phyloP scores from a whole-genome alignment of 345 rosid genomes.

The Salix exigua region DNA sequence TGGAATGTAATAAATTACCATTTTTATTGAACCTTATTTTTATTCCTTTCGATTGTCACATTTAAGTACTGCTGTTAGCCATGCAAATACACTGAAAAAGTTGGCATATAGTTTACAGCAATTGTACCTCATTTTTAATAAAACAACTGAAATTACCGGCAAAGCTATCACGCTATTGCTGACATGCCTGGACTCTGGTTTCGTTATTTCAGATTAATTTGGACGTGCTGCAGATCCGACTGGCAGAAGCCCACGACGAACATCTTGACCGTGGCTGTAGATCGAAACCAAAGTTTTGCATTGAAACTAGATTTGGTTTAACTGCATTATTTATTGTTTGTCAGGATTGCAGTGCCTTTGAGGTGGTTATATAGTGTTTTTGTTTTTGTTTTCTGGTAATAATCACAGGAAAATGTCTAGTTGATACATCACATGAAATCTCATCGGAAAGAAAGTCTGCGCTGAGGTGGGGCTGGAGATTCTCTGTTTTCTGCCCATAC shows the following conservation, averaged over 20 bases:
- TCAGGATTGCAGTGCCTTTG: slow-evolving; percentile 58
- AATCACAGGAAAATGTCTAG: too few species aligned
- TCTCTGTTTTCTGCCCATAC: too few species aligned
- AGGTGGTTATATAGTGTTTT: slow-evolving; percentile 48
- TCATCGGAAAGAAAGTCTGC: too few species aligned
- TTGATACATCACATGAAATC: background rate
- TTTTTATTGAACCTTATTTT: too few species aligned
- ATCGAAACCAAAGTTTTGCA: slow-evolving; percentile 56
- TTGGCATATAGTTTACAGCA: background rate
- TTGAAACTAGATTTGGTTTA: slow-evolving; percentile 46
- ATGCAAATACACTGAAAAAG: too few species aligned
- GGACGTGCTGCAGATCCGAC: slow-evolving; percentile 42
- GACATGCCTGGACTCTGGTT: background rate
- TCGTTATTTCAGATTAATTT: slow-evolving; percentile 48
- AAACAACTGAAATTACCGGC: background rate
- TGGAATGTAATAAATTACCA: too few species aligned
- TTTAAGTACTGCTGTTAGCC: too few species aligned
- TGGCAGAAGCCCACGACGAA: slow-evolving; percentile 61
- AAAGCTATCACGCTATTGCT: background rate
- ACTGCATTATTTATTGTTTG: slow-evolving; percentile 76
- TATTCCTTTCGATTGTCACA: too few species aligned
- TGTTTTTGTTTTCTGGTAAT: background rate
- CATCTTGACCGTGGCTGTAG: slow-evolving; percentile 76
- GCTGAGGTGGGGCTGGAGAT: too few species aligned
- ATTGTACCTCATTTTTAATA: background rate